Conservation (phyloP, 2,329 filamentous ascomycete species). For the Fusarium metavorans region DNA sequence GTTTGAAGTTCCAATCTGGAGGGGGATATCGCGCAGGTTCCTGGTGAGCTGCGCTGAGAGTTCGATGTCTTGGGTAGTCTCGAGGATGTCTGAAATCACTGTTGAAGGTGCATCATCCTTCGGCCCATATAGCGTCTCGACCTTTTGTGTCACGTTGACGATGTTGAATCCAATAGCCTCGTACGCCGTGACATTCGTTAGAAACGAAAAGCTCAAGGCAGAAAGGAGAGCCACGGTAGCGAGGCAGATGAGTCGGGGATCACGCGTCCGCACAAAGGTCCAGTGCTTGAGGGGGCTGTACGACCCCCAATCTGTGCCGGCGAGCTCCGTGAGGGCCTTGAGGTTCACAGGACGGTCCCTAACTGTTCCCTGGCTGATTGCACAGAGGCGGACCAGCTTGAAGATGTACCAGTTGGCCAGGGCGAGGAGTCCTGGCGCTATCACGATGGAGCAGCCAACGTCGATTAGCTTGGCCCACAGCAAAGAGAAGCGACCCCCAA, state of each 20-base stretch:
- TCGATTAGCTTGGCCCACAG: not conserved
- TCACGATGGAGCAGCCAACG: not conserved
- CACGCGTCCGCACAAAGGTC: not conserved
- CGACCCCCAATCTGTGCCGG: not conserved
- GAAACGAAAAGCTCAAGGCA: slow-evolving; percentile 1
- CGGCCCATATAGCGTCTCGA: not conserved
- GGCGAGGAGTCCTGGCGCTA: not conserved
- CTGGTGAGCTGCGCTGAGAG: not conserved
- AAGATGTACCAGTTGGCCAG: not conserved
- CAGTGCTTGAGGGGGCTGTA: not conserved
- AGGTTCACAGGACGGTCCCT: not conserved
- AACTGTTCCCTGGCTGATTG: not conserved
- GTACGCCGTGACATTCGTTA: not conserved
- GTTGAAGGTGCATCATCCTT: not conserved
- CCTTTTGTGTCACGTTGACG: not conserved
- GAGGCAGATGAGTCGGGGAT: not conserved
- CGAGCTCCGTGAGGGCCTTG: not conserved
- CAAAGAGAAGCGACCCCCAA: not conserved
- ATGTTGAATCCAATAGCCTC: not conserved
- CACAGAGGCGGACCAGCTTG: not conserved
- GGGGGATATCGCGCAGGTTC: not conserved
- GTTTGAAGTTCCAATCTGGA: not conserved
- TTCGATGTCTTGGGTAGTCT: not conserved
- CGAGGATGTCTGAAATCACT: not conserved
- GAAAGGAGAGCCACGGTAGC: not conserved